Conservation (phyloP, 345 rosid species). For the Dimocarpus longan region DNA sequence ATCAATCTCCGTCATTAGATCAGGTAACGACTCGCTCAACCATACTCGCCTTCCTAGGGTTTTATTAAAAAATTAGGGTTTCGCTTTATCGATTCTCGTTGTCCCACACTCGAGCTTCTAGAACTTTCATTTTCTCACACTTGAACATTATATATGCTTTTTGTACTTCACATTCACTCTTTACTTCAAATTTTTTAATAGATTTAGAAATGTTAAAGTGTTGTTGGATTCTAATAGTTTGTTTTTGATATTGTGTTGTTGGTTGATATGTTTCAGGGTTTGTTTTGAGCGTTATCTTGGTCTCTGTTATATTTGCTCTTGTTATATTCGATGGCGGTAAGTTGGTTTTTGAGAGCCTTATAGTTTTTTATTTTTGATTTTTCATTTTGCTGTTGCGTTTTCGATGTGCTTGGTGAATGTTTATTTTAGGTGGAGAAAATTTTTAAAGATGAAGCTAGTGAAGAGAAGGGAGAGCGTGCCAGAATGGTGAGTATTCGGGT, state of each 20-base stretch:
- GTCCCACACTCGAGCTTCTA: background rate
- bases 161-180: background rate
- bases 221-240: background rate
- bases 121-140: background rate
- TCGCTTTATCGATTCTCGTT: background rate
- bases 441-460: conserved; percentile 89
- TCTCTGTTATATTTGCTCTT: conserved; percentile 1
- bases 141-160: background rate
- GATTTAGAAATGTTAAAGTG: background rate
- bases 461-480: conserved; percentile 96
- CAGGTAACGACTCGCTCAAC: conserved; percentile 11
- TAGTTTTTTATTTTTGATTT: background rate
- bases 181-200: background rate
- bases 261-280: conserved; percentile 22
- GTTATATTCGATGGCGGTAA: conserved; percentile 35
- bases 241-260: background rate
- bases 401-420: conserved; percentile 18
- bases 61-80: background rate
- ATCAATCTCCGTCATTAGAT: background rate
- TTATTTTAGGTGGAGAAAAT: conserved; percentile 59
- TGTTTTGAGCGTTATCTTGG: conserved; percentile 8
- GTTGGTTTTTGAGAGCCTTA: conserved; percentile 14
- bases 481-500: conserved; percentile 66
- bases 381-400: background rate
- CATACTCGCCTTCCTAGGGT: background rate